phyloP scores from a whole-genome alignment of 495 filamentous ascomycete genomes.

The Daldinia caldariorum region DNA sequence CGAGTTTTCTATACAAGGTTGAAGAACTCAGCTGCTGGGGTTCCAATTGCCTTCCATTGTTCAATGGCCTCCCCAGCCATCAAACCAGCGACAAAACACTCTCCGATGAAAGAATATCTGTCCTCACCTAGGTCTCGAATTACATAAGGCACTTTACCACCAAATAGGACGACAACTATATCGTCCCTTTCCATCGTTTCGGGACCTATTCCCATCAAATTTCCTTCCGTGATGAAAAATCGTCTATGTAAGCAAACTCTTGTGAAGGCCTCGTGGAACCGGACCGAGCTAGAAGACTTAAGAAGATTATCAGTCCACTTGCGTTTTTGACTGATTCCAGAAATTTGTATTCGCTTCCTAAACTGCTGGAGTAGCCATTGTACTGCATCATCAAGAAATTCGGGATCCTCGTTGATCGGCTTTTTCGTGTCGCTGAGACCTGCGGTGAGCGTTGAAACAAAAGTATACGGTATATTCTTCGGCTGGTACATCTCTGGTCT shows the following conservation, averaged over 20 bases:
- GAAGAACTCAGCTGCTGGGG: slow-evolving; percentile 22
- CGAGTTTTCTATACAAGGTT: slow-evolving; percentile 20
- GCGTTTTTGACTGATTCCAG: slow-evolving; percentile 20
- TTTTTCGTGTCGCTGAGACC: slow-evolving; percentile 22
- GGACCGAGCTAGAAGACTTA: slow-evolving; percentile 23
- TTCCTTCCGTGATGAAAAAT: slow-evolving; percentile 23
- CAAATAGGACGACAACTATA: slow-evolving; percentile 28
- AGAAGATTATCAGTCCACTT: slow-evolving; percentile 15
- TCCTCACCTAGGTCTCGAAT: slow-evolving; percentile 24
- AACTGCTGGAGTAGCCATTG: slow-evolving; percentile 24
- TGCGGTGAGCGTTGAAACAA: slow-evolving; percentile 25
- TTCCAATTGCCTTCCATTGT: slow-evolving; percentile 19
- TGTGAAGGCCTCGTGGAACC: slow-evolving; percentile 27
- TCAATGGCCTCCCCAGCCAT: slow-evolving; percentile 33
- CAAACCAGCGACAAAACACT: slow-evolving; percentile 31
- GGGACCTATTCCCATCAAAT: slow-evolving; percentile 36
- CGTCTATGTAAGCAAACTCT: slow-evolving; percentile 24
- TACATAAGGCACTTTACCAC: slow-evolving; percentile 33
- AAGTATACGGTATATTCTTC: slow-evolving; percentile 23
- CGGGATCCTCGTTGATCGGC: slow-evolving; percentile 18
- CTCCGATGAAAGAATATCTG: slow-evolving; percentile 33
- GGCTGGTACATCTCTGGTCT: slow-evolving; percentile 5
- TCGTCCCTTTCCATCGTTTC: slow-evolving; percentile 28
- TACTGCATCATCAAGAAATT: slow-evolving; percentile 28
- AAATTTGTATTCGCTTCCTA: slow-evolving; percentile 19